These are phyloP conservation scores for Paratinospora sagittata DNA, from an alignment of 164 flowering plant genomes.

Conservation along the genomic window DNA sequence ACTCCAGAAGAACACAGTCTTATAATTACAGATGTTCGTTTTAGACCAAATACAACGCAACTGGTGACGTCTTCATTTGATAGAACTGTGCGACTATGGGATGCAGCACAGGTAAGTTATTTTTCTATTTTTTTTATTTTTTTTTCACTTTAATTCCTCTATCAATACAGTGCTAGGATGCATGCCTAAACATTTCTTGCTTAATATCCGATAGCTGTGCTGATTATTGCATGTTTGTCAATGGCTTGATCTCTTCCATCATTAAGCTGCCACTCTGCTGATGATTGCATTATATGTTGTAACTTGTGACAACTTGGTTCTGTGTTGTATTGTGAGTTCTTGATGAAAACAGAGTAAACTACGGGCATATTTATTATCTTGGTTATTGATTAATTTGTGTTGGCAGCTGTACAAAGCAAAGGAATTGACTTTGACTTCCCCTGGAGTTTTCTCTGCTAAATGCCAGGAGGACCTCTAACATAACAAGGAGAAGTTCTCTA, in stretches of 20 bases:
- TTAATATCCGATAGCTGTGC: slow-evolving; percentile 4
- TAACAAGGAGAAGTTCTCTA: no score
- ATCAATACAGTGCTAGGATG: slow-evolving; percentile 2
- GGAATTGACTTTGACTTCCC: no score
- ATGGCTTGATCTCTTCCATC: background rate
- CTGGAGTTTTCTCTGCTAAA: no score
- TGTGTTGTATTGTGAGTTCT: no score
- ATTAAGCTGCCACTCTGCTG: background rate
- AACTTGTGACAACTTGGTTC: no score
- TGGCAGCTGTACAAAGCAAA: no score
- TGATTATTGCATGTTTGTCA: background rate
- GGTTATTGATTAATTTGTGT: no score
- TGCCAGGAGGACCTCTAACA: no score
- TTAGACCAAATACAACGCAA: slow-evolving; percentile 86
- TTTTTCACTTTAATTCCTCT: slow-evolving; percentile 5
- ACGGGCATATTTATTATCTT: no score
- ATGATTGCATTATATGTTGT: background rate
- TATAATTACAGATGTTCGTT: slow-evolving; percentile 77
- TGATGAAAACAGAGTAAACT: no score
- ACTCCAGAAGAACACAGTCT: slow-evolving; percentile 63
- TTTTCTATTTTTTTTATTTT: background rate
- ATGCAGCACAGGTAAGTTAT: slow-evolving; percentile 72
- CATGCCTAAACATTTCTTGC: slow-evolving; percentile 5
- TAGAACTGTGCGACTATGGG: slow-evolving; percentile 78
- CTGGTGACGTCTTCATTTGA: slow-evolving; percentile 87